phyloP scores from a whole-genome alignment of 2,329 filamentous ascomycete species.

The Bipolaris oryzae region DNA sequence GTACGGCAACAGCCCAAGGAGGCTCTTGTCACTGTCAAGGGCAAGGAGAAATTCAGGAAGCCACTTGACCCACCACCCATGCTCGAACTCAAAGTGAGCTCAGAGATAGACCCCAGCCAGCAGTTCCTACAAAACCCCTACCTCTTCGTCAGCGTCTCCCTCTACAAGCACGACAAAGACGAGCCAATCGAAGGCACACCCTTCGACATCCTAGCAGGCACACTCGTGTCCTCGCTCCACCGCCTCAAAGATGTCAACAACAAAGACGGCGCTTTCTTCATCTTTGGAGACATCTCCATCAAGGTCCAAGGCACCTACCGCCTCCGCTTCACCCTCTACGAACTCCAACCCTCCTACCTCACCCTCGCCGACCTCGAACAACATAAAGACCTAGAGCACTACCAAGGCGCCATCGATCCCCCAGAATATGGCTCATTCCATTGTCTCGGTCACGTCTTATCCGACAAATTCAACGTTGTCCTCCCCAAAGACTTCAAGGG shows the following conservation, averaged over 20 bases:
- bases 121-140: slow-evolving; percentile 69
- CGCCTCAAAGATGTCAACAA: slow-evolving; percentile 80
- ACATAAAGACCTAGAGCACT: not conserved
- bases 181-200: slow-evolving; percentile 51
- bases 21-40: slow-evolving; percentile 68
- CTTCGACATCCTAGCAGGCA: slow-evolving; percentile 66
- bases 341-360: slow-evolving; percentile 32
- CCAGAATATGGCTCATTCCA: slow-evolving; percentile 43
- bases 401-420: not conserved
- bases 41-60: slow-evolving; percentile 84
- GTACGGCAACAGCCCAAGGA: slow-evolving; percentile 71
- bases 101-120: slow-evolving; percentile 61
- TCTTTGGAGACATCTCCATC: slow-evolving; percentile 87
- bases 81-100: slow-evolving; percentile 68
- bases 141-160: slow-evolving; percentile 65
- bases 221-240: slow-evolving; percentile 79
- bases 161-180: slow-evolving; percentile 58
- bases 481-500: slow-evolving; percentile 75
- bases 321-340: slow-evolving; percentile 78
- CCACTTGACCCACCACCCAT: slow-evolving; percentile 88
- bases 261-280: slow-evolving; percentile 80
- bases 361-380: slow-evolving; percentile 22
- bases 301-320: slow-evolving; percentile 74
- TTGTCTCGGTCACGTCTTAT: slow-evolving; percentile 60
- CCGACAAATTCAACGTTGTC: slow-evolving; percentile 69